Conservation (phyloP, 2,329 filamentous ascomycete genomes). For the Curvularia lunata region DNA sequence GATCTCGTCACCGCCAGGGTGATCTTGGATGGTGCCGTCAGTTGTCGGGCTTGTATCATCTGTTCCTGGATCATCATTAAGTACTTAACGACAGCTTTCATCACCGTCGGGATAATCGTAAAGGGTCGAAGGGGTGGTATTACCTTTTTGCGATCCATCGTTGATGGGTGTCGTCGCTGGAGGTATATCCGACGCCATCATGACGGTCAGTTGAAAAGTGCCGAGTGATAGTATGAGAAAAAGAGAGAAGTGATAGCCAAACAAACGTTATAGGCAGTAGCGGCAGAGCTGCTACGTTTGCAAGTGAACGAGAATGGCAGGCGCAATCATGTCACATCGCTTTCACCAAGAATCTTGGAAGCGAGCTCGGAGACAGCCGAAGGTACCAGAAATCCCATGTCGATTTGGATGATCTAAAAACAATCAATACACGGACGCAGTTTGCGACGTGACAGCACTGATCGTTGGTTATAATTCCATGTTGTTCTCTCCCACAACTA, state of each 20-base stretch:
- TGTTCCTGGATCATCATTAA: background rate
- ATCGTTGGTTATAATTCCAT: background rate
- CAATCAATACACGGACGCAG: background rate
- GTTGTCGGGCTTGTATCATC: background rate
- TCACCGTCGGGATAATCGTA: too few species aligned
- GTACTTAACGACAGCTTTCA: background rate
- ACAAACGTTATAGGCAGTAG: too few species aligned
- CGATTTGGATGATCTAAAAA: background rate
- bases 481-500: too few species aligned
- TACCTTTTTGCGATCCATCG: too few species aligned
- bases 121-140: too few species aligned
- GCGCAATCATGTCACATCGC: constrained; percentile 1
- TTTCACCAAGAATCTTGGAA: background rate
- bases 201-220: too few species aligned
- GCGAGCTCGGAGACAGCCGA: too few species aligned
- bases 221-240: too few species aligned
- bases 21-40: constrained; percentile 17
- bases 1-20: constrained; percentile 37
- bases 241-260: too few species aligned
- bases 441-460: background rate
- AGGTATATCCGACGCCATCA: too few species aligned
- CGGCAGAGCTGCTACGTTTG: background rate
- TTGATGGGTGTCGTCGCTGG: too few species aligned
- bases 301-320: background rate
- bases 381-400: too few species aligned